A percentile compares a stretch with the other conserved stretches of the same genome.
Conservation (phyloP, 495 filamentous ascomycete species). For the Cenococcum geophilum region DNA sequence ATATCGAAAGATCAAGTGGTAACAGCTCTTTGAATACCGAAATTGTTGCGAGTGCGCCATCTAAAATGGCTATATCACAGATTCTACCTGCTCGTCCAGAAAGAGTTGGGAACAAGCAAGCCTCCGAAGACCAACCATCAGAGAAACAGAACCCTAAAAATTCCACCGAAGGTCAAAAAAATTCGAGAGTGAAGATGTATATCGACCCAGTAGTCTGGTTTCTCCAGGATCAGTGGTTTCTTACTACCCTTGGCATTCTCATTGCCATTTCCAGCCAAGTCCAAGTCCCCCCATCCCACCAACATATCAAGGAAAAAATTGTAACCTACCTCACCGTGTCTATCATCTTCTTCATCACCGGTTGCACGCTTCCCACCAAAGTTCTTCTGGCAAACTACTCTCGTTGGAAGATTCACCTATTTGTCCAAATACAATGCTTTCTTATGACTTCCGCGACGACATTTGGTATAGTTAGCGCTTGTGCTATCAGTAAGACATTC, state of each 20-base stretch:
- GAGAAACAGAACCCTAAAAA: not conserved
- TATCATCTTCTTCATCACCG: conserved; percentile 43
- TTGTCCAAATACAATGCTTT: conserved; percentile 42
- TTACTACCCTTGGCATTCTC: conserved; percentile 31
- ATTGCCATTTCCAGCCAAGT: conserved; percentile 41
- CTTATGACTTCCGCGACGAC: conserved; percentile 38
- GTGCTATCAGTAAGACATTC: conserved; percentile 37
- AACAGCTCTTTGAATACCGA: not conserved
- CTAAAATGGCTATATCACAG: not conserved
- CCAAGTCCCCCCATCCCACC: conserved; percentile 37
- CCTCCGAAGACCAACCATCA: not conserved
- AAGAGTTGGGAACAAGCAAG: not conserved
- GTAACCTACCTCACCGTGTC: conserved; percentile 39
- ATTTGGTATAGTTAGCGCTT: conserved; percentile 38
- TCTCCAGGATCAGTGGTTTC: conserved; percentile 34
- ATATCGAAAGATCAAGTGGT: not conserved
- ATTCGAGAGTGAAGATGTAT: not conserved
- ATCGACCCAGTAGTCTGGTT: conserved; percentile 10
- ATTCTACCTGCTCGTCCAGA: not conserved
- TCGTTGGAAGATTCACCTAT: conserved; percentile 40
- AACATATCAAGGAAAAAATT: conserved; percentile 35
- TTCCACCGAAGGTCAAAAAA: not conserved
- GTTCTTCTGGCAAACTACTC: conserved; percentile 37
- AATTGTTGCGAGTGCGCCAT: not conserved
- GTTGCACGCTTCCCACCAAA: conserved; percentile 39